Conservation (phyloP, 768 basidiomycete species). For the Lentinula sp. region DNA sequence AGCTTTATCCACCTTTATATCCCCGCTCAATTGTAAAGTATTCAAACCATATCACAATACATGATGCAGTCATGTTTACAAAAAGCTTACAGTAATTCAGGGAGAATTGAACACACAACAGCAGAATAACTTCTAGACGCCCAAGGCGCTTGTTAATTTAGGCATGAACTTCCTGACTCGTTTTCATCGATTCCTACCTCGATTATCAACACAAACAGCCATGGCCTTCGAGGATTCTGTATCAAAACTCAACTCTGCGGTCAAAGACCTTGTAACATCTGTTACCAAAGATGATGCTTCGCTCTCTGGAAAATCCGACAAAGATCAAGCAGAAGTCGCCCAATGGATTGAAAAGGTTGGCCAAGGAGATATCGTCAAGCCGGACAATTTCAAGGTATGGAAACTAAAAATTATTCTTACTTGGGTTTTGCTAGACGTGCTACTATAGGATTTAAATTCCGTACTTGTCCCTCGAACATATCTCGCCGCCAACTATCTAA, state of each 20-base stretch:
- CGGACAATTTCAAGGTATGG: constrained; percentile 44
- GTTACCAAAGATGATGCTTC: constrained; percentile 36
- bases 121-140: background rate
- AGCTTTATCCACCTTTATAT: background rate
- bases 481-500: constrained; percentile 76
- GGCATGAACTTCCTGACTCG: constrained; percentile 26
- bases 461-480: constrained; percentile 76
- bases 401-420: background rate
- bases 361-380: constrained; percentile 39
- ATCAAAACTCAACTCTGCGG: constrained; percentile 35
- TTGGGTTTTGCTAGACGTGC: background rate
- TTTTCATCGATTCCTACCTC: constrained; percentile 30
- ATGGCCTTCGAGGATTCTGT: constrained; percentile 54
- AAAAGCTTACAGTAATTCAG: too few relatives aligned
- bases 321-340: constrained; percentile 57
- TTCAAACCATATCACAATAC: too few relatives aligned
- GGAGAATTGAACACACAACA: too few relatives aligned
- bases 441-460: constrained; percentile 52
- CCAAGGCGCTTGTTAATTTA: background rate
- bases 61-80: too few relatives aligned
- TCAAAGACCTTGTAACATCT: constrained; percentile 53
- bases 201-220: constrained; percentile 23
- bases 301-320: constrained; percentile 47
- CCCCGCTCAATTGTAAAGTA: background rate
- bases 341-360: constrained; percentile 67